Evolutionary conservation across 306 rosid species (phyloP).

Genomic region (Vicia faba): DNA sequence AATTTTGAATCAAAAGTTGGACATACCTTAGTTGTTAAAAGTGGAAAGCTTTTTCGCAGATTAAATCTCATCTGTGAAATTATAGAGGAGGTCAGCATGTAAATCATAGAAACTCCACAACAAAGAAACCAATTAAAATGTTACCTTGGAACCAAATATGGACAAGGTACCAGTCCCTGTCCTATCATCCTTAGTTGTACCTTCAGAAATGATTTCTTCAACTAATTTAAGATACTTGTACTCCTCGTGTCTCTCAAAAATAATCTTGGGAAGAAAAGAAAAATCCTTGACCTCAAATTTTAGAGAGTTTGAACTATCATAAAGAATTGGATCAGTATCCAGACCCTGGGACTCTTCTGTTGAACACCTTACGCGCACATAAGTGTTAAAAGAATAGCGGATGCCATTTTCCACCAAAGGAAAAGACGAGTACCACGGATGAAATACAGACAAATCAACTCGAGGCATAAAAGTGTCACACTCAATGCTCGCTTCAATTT

Average conservation of each 20-base stretch:
- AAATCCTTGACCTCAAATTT: constrained; percentile 72
- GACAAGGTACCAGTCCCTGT: constrained; percentile 98
- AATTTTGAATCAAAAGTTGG: constrained; percentile 29
- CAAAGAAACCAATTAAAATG: constrained; percentile 25
- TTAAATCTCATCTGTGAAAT: constrained; percentile 81
- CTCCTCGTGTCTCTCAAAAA: constrained; percentile 88
- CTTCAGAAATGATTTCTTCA: constrained; percentile 79
- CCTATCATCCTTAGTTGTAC: constrained; percentile 82
- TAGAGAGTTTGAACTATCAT: constrained; percentile 40
- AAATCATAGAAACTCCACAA: constrained; percentile 33
- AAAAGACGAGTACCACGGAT: constrained; percentile 90
- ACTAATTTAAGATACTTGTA: constrained; percentile 72
- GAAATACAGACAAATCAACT: constrained; percentile 73
- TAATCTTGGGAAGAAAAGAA: constrained; percentile 82
- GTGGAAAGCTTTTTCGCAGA: constrained; percentile 82
- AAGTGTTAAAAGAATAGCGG: constrained; percentile 73
- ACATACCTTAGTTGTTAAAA: constrained; percentile 92
- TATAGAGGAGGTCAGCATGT: constrained; percentile 31
- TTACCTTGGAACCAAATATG: constrained; percentile 92
- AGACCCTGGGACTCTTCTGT: constrained; percentile 48
- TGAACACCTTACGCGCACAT: constrained; percentile 80
- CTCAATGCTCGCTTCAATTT: constrained; percentile 70
- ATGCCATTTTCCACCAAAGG: constrained; percentile 72
- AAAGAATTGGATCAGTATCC: constrained; percentile 44
- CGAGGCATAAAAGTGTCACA: constrained; percentile 82